Base-by-base conservation (phyloP, 148 eudicot species). In the Rhododendron williamsianum region DNA sequence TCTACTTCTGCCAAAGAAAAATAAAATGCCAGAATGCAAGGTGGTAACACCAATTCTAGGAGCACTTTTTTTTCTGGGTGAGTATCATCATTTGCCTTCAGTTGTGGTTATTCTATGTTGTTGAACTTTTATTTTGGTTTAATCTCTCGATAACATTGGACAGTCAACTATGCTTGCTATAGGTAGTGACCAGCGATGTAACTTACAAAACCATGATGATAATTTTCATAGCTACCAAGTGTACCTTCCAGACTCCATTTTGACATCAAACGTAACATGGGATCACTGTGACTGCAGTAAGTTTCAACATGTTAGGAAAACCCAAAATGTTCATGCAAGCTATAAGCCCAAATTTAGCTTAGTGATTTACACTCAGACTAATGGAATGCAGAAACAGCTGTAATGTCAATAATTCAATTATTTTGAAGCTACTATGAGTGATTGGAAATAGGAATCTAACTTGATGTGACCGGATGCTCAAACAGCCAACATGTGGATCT, bases 401-500 rank as follows among this genome's bases (percentile, higher is more conserved):
- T 52, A 80, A 27, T 23, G 11, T 15, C 30, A 1, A n/a, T 38
- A 58, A 21, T 6, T 11, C 49, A 82, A 82, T 71, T 38, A 11
- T 7, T 67, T 30, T n/a, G 84, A 25, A 45, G 36, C 41, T 43
- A 45, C 76, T n/a, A 4, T 18, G 76, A 67, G 38, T 4, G 48
- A 25, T 56, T 82, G 27, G 23, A 80, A 30, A 35, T 48, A 81
- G 35, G 27, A 81, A 52, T 80, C 82, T 80, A 54, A 56, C 72
- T 36, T 38, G 12, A 7, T 35, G 21, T 52, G 49, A 2, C 11
- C 3, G 1, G 23, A 15, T 38, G 30, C 73, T 60, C n/a, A 58
- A 81, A 36, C 2, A 11, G 45, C 72, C 72, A n/a, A 23, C 10
- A 1, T 6, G 38, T 18, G 21, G 5, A 25, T 51, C 8, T 4